Base-by-base conservation (phyloP, 345 rosid genomes). In the Chamaenerion angustifolium region DNA sequence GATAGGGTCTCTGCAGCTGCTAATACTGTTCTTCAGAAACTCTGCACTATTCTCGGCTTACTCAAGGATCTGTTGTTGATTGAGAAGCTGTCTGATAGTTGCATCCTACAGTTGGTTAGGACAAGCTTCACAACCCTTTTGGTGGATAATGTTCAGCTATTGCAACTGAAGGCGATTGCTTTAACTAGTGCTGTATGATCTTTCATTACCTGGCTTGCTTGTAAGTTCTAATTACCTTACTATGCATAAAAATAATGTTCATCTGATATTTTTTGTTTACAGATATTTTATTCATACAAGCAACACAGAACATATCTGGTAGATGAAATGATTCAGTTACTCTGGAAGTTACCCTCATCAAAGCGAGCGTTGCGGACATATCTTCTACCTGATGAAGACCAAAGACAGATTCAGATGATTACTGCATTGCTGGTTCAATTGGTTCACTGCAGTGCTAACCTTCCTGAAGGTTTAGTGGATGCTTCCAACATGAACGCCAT, bases 301-400 rank as follows among this genome's bases (percentile, higher is more conserved):
- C 95, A 88, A 45, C 99, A 93, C 69, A 85, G 96, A 23, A 59
- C 77, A 1, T 82, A 88, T 71, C 71, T 93, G 58, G 64, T 93
- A 48, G 99, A 93, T 58, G 99, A 93, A 75, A 63, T 79, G 58
- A 75, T 79, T 65, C 99, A 82, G 58, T 68, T 93, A 54, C 77
- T 93, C 11, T 88, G 85, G 90, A 93, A 88, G 74, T 65, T 93
- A 53, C 96, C 96, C 48, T 64, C 68, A 61, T 80, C 96, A 13
- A 88, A 81, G 69, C 78, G 95, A 55, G 94, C 77, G 2, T 52
- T 73, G 53, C 80, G 96, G 67, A 61, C 96, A 6, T 85, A 88
- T 80, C 94, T 69, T 59, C 80, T 93, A 11, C 96, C 99, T 48
- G 99, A 88, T 76, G 99, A 93, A 71, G 99, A 93, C 64, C 95